Conservation (phyloP, 1,139 yeast species). For the Geotrichum carabidarum region DNA sequence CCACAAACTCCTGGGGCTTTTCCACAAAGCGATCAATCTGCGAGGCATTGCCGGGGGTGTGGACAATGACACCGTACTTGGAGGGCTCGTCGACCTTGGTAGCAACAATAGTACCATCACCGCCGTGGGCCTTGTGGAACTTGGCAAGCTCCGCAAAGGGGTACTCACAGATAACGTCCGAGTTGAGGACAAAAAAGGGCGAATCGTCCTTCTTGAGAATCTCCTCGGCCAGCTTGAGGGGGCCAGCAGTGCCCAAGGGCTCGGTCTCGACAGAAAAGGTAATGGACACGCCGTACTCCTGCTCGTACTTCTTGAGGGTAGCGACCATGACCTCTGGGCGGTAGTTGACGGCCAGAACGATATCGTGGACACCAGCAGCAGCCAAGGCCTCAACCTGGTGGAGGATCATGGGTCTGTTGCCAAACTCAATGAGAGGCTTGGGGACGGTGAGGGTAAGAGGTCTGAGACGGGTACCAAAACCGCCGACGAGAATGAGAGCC, state of each 20-base stretch:
- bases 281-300: conserved; percentile 88
- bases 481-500: conserved; percentile 98
- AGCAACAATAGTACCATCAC: conserved; percentile 96
- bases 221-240: conserved; percentile 92
- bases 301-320: conserved; percentile 88
- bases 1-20: conserved; percentile 88
- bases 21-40: conserved; percentile 97
- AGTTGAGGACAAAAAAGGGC: conserved; percentile 96
- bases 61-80: conserved; percentile 98
- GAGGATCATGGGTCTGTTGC: conserved; percentile 81
- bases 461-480: conserved; percentile 99
- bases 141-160: conserved; percentile 89
- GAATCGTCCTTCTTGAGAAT: conserved; percentile 89
- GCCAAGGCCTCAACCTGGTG: conserved; percentile 99
- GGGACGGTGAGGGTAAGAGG: conserved; percentile 96
- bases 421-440: conserved; percentile 97
- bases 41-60: conserved; percentile 78
- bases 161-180: conserved; percentile 97
- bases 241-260: conserved; percentile 99
- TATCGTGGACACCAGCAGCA: conserved; percentile 97
- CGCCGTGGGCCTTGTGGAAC: conserved; percentile 95
- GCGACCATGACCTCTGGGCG: conserved; percentile 99
- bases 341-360: conserved; percentile 97
- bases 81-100: conserved; percentile 99
- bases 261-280: conserved; percentile 98